These are phyloP conservation scores for Elongisporangium prolatum DNA, from an alignment of 352 stramenopile genomes.

Conservation along the genomic window DNA sequence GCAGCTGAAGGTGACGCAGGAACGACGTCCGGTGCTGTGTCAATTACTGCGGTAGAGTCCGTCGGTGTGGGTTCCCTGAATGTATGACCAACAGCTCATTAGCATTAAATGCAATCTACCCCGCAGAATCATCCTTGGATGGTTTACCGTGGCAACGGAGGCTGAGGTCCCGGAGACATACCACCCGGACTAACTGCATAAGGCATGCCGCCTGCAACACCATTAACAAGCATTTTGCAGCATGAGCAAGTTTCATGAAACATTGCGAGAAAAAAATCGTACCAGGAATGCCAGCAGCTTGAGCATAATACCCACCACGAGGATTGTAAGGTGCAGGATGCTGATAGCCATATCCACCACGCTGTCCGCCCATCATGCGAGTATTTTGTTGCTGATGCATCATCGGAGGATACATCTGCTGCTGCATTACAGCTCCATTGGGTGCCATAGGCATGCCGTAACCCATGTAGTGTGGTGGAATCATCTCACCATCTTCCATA, in stretches of 20 bases:
- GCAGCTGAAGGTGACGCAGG: neutral
- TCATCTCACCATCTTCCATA: constrained; percentile 47
- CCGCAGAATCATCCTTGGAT: constrained; percentile 3
- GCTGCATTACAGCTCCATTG: constrained; percentile 55
- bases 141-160: constrained; percentile 34
- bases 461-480: constrained; percentile 51
- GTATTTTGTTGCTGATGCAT: constrained; percentile 51
- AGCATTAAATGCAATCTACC: neutral
- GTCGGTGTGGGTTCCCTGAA: neutral
- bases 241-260: neutral
- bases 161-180: constrained; percentile 29
- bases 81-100: neutral
- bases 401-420: constrained; percentile 62
- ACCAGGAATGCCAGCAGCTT: constrained; percentile 29
- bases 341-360: constrained; percentile 35
- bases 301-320: constrained; percentile 41
- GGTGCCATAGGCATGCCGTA: constrained; percentile 63
- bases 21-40: neutral
- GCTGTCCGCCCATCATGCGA: constrained; percentile 44
- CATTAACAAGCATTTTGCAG: constrained; percentile 3
- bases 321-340: constrained; percentile 55
- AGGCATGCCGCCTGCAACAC: constrained; percentile 18
- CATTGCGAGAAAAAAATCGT: neutral
- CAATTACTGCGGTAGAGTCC: neutral
- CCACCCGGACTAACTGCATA: constrained; percentile 18